Conservation (phyloP, 495 filamentous ascomycete species). For the Jackrogersella minutella region DNA sequence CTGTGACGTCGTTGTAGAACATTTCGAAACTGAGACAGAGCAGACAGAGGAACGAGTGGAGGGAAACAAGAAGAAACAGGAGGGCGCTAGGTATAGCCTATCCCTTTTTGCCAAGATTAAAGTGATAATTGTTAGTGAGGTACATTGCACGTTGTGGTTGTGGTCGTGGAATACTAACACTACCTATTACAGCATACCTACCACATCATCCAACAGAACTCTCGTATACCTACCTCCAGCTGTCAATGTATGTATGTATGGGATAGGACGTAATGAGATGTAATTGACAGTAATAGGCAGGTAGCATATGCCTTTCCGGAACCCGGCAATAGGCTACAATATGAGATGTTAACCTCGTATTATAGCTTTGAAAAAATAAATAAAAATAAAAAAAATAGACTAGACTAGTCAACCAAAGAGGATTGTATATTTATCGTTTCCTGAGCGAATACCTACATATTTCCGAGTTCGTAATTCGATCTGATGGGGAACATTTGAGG, state of each 20-base stretch:
- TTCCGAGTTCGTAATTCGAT: neutral
- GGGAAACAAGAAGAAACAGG: neutral
- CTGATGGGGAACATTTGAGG: neutral
- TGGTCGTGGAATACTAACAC: neutral
- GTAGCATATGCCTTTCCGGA: conserved; percentile 4
- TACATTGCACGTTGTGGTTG: conserved; percentile 6
- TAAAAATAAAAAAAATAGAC: too few relatives aligned
- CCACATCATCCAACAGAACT: neutral
- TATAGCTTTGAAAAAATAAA: conserved; percentile 18
- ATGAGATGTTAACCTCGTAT: conserved; percentile 12
- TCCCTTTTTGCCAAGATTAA: neutral
- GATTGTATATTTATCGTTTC: neutral
- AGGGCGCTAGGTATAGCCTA: neutral
- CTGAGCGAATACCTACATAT: conserved; percentile 3
- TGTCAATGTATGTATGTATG: too few relatives aligned
- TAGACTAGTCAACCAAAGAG: neutral
- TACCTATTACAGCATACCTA: neutral
- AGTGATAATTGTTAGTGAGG: conserved; percentile 11
- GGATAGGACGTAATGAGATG: too few relatives aligned
- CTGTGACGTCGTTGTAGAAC: conserved; percentile 37
- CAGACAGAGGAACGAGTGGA: neutral
- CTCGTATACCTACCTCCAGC: conserved; percentile 26
- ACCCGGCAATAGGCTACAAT: conserved; percentile 19
- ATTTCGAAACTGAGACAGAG: conserved; percentile 25
- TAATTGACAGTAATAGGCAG: conserved; percentile 9